These are phyloP conservation scores for Umbelopsis vinacea DNA, from an alignment of 192 early-diverging fungal genomes.

Conservation along the genomic window DNA sequence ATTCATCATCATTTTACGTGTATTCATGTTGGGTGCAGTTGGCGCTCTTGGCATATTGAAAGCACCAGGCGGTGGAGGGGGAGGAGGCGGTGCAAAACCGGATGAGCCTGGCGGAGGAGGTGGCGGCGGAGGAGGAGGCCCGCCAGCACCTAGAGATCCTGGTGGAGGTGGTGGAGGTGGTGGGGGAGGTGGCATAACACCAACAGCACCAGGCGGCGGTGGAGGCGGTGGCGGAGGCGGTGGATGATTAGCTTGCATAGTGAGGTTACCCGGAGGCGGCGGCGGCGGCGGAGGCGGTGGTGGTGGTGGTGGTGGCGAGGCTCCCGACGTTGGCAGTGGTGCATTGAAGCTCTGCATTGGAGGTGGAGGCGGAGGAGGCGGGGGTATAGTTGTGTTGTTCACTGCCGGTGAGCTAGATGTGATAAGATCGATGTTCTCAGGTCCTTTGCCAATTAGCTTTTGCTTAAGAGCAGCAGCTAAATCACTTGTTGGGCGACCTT, in stretches of 20 bases:
- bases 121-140: conserved; percentile 42
- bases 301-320: conserved; percentile 39
- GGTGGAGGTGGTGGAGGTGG: conserved; percentile 46
- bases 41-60: conserved; percentile 40
- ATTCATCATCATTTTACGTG: conserved; percentile 67
- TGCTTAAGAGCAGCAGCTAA: conserved; percentile 39
- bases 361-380: conserved; percentile 34
- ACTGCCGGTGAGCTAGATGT: not conserved
- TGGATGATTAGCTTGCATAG: not conserved
- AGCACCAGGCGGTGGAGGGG: conserved; percentile 43
- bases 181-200: conserved; percentile 38
- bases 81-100: conserved; percentile 33
- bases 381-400: conserved; percentile 15
- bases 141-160: conserved; percentile 24
- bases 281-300: conserved; percentile 26
- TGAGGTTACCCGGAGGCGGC: not conserved
- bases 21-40: conserved; percentile 28
- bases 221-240: conserved; percentile 43
- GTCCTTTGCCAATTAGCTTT: conserved; percentile 15
- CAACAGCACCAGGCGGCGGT: conserved; percentile 16
- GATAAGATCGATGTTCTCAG: not conserved
- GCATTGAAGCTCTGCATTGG: not conserved
- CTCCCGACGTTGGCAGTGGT: not conserved
- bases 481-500: conserved; percentile 37
- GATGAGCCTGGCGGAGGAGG: conserved; percentile 39